Evolutionary conservation across 768 basidiomycete species (phyloP).

Genomic region (Collybia mongolica): DNA sequence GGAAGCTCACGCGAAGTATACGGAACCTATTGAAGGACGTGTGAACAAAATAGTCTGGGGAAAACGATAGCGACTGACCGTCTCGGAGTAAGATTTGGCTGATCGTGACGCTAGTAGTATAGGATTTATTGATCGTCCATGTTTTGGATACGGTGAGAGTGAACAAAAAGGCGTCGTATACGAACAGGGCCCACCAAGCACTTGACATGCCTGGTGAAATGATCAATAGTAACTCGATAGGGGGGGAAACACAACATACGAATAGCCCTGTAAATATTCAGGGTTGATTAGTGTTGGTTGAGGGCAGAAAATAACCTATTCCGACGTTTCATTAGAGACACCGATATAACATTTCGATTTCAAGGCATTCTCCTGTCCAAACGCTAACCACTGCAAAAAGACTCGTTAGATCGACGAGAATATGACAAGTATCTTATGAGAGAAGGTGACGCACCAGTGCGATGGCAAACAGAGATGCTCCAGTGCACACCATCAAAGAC

Average conservation of each 20-base stretch:
- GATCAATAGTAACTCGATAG: not conserved
- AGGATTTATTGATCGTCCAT: not conserved
- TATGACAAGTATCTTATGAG: not conserved
- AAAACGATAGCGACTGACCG: not conserved
- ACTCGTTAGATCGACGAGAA: too few relatives aligned
- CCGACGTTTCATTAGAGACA: conserved; percentile 5
- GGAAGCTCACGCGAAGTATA: not conserved
- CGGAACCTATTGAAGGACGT: not conserved
- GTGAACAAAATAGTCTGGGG: not conserved
- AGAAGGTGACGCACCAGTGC: not conserved
- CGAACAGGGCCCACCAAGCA: not conserved
- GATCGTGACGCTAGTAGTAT: not conserved
- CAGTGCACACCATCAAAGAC: not conserved
- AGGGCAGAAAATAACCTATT: conserved; percentile 1
- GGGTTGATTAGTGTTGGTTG: not conserved
- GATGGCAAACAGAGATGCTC: not conserved
- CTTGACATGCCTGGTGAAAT: not conserved
- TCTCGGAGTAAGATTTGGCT: not conserved
- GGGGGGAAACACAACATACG: not conserved
- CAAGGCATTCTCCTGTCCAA: conserved; percentile 3
- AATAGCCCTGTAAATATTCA: not conserved
- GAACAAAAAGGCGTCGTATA: not conserved
- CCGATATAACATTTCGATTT: conserved; percentile 18
- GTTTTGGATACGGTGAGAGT: not conserved
- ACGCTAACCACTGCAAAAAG: not conserved